phyloP scores from a whole-genome alignment of 208 protist species.

The Wallacemonas rigidus region DNA sequence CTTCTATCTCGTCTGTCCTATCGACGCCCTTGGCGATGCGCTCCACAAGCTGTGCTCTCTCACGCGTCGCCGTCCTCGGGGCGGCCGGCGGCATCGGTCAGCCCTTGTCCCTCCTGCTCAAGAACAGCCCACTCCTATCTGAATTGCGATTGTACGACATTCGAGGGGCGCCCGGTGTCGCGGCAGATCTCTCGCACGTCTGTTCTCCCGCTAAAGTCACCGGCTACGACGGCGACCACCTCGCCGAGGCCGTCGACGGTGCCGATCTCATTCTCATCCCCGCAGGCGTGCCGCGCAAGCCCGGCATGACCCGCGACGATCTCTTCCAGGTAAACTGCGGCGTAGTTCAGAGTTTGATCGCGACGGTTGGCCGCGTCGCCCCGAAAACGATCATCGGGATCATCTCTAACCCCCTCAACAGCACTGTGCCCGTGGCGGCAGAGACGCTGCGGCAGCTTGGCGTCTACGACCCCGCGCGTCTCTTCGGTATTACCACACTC shows the following conservation, averaged over 20 bases:
- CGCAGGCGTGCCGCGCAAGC: constrained; percentile 95
- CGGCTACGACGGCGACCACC: constrained; percentile 66
- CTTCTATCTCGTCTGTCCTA: not conserved
- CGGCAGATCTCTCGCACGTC: constrained; percentile 91
- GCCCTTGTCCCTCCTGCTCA: constrained; percentile 95
- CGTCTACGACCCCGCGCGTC: constrained; percentile 76
- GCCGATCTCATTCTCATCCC: constrained; percentile 93
- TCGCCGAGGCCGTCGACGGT: constrained; percentile 71
- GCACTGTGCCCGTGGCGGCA: constrained; percentile 93
- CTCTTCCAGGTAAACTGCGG: constrained; percentile 95
- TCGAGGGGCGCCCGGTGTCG: constrained; percentile 78
- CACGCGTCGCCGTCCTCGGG: constrained; percentile 91
- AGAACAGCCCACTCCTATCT: constrained; percentile 73
- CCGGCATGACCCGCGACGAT: constrained; percentile 96
- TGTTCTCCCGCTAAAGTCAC: constrained; percentile 73
- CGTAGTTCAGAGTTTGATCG: constrained; percentile 87
- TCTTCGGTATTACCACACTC: constrained; percentile 94
- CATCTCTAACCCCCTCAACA: constrained; percentile 96
- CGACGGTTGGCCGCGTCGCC: constrained; percentile 75
- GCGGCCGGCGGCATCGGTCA: constrained; percentile 96
- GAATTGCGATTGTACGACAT: constrained; percentile 93
- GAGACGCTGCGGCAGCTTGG: constrained; percentile 89
- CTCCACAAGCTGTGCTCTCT: not conserved
- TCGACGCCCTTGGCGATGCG: not conserved
- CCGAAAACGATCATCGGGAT: constrained; percentile 93